Percentiles rank a stretch among this genome's conserved stretches.
Conservation (phyloP, 371 early-diverging fungal species). For the Actinomortierella wolfii region DNA sequence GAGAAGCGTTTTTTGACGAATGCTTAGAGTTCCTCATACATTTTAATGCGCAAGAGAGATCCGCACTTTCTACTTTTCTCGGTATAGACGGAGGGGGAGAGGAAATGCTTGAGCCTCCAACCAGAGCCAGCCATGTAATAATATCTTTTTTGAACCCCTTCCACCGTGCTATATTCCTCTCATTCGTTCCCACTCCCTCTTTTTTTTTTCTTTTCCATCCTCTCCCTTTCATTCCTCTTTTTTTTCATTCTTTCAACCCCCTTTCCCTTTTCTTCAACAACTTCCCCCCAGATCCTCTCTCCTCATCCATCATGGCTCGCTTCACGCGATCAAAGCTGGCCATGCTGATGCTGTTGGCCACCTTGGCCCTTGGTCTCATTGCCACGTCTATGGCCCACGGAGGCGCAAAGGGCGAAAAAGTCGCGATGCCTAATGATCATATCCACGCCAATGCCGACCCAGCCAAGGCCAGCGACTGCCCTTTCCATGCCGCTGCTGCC, state of each 20-base stretch:
- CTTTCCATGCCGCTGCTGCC: constrained; percentile 19
- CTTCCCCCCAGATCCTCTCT: constrained; percentile 1
- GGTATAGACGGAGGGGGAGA: too few species aligned
- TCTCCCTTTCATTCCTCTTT: constrained; percentile 2
- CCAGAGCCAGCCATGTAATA: too few species aligned
- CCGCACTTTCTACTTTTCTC: too few species aligned
- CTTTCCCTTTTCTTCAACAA: neutral
- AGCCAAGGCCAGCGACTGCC: constrained; percentile 25
- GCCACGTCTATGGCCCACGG: constrained; percentile 19
- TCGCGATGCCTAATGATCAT: constrained; percentile 23
- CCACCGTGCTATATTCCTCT: too few species aligned
- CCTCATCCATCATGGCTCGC: constrained; percentile 19
- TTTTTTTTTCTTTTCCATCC: neutral
- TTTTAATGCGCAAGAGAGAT: too few species aligned
- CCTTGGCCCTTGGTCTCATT: constrained; percentile 15
- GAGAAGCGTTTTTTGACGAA: too few species aligned
- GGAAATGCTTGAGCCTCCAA: too few species aligned
- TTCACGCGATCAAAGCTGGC: constrained; percentile 28
- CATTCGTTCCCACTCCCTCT: neutral
- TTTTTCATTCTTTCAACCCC: neutral
- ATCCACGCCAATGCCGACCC: constrained; percentile 34
- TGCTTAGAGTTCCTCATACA: too few species aligned
- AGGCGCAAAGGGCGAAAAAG: constrained; percentile 7
- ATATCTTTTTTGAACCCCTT: too few species aligned
- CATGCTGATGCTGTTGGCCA: constrained; percentile 10